Percentiles rank a stretch among this genome's conserved stretches.
Conservation (phyloP, 108 stramenopile species). For the Asterionellopsis glacialis region DNA sequence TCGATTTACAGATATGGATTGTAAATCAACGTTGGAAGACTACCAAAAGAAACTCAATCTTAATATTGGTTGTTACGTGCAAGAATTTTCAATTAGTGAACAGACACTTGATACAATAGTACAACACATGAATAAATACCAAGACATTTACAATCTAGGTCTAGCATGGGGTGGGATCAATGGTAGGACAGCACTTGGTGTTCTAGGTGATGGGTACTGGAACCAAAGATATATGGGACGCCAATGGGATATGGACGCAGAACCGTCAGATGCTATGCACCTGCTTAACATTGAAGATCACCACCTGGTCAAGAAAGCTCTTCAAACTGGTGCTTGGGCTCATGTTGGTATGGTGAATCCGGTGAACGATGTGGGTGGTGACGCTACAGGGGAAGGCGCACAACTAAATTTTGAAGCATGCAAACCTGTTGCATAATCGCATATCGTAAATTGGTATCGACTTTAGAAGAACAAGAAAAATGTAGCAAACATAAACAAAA, state of each 20-base stretch:
- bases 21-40: constrained; percentile 33
- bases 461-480: too few species aligned
- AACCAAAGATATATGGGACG: constrained; percentile 41
- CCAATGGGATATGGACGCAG: constrained; percentile 34
- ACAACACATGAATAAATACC: constrained; percentile 35
- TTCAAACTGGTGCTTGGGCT: constrained; percentile 41
- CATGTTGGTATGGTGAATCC: constrained; percentile 38
- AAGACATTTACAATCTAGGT: constrained; percentile 42
- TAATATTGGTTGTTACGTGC: constrained; percentile 57
- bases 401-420: not conserved
- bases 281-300: constrained; percentile 45
- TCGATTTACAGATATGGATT: constrained; percentile 30
- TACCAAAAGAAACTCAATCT: constrained; percentile 46
- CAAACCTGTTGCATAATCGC: not conserved
- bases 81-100: constrained; percentile 58
- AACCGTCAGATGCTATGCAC: constrained; percentile 37
- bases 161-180: constrained; percentile 58
- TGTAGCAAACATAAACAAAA: too few species aligned
- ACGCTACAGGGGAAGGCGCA: constrained; percentile 8
- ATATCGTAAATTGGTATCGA: too few species aligned
- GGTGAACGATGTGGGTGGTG: constrained; percentile 35
- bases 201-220: constrained; percentile 47
- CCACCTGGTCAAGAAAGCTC: constrained; percentile 43
- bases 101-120: constrained; percentile 38
- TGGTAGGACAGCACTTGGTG: constrained; percentile 34